Evolutionary conservation across 2,329 filamentous ascomycete genomes (phyloP), one percentile per base, ranked within the genome.

Genomic region (Aspergillus pseudoviridinutans): DNA sequence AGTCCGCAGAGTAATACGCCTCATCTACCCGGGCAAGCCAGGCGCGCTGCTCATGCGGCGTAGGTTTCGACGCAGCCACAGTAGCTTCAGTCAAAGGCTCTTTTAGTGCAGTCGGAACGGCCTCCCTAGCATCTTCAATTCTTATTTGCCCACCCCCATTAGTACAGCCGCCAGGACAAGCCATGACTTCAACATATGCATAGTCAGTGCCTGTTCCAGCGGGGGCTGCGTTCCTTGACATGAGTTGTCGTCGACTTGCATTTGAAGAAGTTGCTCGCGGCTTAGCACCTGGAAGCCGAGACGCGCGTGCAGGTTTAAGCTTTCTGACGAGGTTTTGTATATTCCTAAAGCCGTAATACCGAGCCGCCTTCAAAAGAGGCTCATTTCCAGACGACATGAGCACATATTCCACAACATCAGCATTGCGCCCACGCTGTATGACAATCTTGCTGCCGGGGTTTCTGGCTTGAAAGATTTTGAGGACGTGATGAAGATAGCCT

Each of bases 181-280:
- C 94, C 94, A 99, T 99, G 58, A 99, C 94, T 76, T 99, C 94
- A 28, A 97, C 90, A 74, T 96, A 97, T n/a, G 89, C 84, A 72
- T 92, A 92, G 38, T 96, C 91, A 6, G 84, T 75, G 14, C 68
- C 66, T 10, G 67, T 61, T 59, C 67, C 61, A 47, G 63, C 60
- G 4, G 68, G 53, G 17, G 67, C 69, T 4, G 68, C 72, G 47
- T 69, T 72, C 7, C 73, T 69, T 32, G 73, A 70, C 17, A 64
- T 55, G 12, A 66, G 63, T 47, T 69, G 66, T 32, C 74, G 69
- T 42, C 71, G 69, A 28, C 50, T 60, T 41, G 63, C 63, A 29
- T 63, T 68, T 27, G 67, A 63, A 49, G 60, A 64, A 14, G 63
- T 70, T 38, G 64, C 65, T 4, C 77, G 74, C 0, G 83, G 81